phyloP scores from a whole-genome alignment of 108 stramenopile genomes.

The Nitzschia palea region DNA sequence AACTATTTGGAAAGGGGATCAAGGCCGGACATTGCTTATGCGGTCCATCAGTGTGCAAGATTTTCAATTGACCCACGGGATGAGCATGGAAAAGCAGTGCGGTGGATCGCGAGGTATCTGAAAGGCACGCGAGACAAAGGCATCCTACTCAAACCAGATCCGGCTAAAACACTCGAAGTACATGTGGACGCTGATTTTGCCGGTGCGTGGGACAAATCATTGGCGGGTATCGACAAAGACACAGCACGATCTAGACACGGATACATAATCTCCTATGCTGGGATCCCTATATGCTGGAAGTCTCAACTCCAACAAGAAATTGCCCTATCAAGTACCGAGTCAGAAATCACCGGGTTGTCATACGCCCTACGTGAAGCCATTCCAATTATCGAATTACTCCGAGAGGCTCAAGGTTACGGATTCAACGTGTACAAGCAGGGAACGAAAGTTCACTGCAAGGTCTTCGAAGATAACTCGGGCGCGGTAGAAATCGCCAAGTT shows the following conservation, averaged over 20 bases:
- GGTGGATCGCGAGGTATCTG: slow-evolving; percentile 46
- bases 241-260: slow-evolving; percentile 30
- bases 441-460: slow-evolving; percentile 9
- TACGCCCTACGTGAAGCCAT: slow-evolving; percentile 34
- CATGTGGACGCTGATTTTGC: slow-evolving; percentile 49
- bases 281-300: slow-evolving; percentile 37
- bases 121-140: slow-evolving; percentile 34
- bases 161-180: slow-evolving; percentile 7
- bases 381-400: slow-evolving; percentile 24
- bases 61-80: slow-evolving; percentile 35
- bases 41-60: slow-evolving; percentile 36
- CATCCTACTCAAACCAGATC: slow-evolving; percentile 26
- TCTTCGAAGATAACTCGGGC: slow-evolving; percentile 51
- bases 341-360: slow-evolving; percentile 36
- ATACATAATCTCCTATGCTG: slow-evolving; percentile 24
- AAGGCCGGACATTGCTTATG: slow-evolving; percentile 31
- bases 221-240: slow-evolving; percentile 12
- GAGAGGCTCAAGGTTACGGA: background rate
- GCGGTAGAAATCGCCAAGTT: slow-evolving; percentile 33
- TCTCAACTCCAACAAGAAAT: slow-evolving; percentile 32
- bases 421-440: background rate
- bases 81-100: slow-evolving; percentile 39
- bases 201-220: no score
- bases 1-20: slow-evolving; percentile 25
- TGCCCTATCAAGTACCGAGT: slow-evolving; percentile 41